A percentile compares a stretch with the other conserved stretches of the same genome.
phyloP scores from a whole-genome alignment of 225 moss, liverwort and hornwort genomes.

The Sphagnum contortum region DNA sequence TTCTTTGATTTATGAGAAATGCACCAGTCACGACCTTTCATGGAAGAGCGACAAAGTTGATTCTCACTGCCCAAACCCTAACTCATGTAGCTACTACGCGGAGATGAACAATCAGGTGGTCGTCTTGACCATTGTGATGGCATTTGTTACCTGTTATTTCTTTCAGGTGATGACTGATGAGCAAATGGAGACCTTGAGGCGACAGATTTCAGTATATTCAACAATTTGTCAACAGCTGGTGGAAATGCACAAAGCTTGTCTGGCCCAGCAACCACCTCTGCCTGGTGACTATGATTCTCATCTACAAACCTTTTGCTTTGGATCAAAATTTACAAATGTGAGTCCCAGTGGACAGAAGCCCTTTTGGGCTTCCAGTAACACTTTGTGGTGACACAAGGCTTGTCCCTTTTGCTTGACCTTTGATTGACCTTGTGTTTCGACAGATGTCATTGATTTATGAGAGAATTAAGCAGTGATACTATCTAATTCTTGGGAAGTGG shows the following conservation, averaged over 20 bases:
- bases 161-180: conserved; percentile 93
- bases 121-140: neutral
- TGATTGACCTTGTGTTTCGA: neutral
- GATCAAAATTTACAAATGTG: no score
- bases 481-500: no score
- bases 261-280: conserved; percentile 63
- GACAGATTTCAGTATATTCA: conserved; percentile 96
- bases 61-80: no score
- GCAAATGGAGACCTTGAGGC: conserved; percentile 78
- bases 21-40: neutral
- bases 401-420: neutral
- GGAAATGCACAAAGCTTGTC: conserved; percentile 96
- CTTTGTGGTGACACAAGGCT: neutral
- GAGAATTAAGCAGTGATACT: no score
- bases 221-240: conserved; percentile 99
- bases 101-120: neutral
- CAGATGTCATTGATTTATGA: neutral
- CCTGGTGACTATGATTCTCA: conserved; percentile 53
- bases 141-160: neutral
- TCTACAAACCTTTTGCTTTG: neutral
- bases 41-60: no score
- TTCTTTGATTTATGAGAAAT: neutral
- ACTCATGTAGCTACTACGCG: no score
- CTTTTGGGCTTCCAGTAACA: neutral
- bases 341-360: no score